Conservation (phyloP, 2,329 filamentous ascomycete species). For the Gnomoniopsis smithogilvyi region DNA sequence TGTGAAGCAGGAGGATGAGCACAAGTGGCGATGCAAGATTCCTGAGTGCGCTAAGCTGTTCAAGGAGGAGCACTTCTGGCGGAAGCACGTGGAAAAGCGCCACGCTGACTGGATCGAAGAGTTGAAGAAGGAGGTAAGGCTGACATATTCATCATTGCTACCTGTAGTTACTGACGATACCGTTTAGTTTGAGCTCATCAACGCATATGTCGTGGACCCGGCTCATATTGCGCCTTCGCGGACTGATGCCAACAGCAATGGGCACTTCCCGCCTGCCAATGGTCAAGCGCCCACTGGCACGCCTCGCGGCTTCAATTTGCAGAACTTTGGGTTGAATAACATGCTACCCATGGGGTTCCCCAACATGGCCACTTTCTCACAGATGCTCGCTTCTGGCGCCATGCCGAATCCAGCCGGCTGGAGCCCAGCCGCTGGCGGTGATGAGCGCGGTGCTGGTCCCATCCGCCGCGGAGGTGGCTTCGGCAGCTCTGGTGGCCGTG, state of each 20-base stretch:
- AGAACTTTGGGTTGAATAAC: slow-evolving; percentile 62
- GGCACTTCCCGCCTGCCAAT: slow-evolving; percentile 83
- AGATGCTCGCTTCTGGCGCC: slow-evolving; percentile 51
- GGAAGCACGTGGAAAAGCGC: slow-evolving; percentile 95
- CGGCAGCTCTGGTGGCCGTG: slow-evolving; percentile 44
- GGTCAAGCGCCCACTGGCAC: slow-evolving; percentile 77
- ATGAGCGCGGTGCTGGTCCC: slow-evolving; percentile 56
- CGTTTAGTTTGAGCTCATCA: slow-evolving; percentile 77
- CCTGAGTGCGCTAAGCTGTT: slow-evolving; percentile 96
- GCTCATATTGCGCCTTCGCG: slow-evolving; percentile 91
- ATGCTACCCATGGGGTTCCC: slow-evolving; percentile 60
- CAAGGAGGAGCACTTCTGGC: slow-evolving; percentile 96
- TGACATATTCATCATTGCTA: not conserved
- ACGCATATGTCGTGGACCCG: slow-evolving; percentile 90
- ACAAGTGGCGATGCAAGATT: slow-evolving; percentile 95
- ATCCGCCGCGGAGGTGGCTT: slow-evolving; percentile 62
- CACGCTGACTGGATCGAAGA: slow-evolving; percentile 83
- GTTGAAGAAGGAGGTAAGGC: slow-evolving; percentile 76
- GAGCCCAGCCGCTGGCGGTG: slow-evolving; percentile 46
- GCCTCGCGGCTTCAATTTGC: slow-evolving; percentile 85
- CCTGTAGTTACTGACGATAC: slow-evolving; percentile 2
- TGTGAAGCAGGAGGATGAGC: slow-evolving; percentile 96
- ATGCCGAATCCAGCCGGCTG: slow-evolving; percentile 44
- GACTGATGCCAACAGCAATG: slow-evolving; percentile 92
- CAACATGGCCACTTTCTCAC: slow-evolving; percentile 44